These are phyloP conservation scores for Hordeum marinum DNA, from an alignment of 176 grass and related monocot genomes.

Conservation along the genomic window DNA sequence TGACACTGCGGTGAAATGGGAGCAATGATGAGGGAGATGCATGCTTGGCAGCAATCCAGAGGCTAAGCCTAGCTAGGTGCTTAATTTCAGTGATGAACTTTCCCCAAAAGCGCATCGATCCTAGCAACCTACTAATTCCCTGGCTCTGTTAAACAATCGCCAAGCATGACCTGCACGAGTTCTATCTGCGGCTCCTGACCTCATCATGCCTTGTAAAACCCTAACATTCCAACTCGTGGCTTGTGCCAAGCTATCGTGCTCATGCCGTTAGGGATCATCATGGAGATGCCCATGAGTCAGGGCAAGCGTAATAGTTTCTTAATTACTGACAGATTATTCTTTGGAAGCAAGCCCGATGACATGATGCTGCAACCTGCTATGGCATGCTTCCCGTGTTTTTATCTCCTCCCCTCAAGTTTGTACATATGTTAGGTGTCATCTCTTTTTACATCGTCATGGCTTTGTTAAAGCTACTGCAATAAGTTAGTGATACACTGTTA, in stretches of 20 bases:
- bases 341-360: conserved; percentile 3
- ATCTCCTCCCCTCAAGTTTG: not conserved
- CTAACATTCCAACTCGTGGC: conserved; percentile 33
- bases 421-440: too few species aligned
- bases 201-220: conserved; percentile 37
- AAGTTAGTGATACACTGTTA: too few species aligned
- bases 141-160: conserved; percentile 29
- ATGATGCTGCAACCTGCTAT: not conserved
- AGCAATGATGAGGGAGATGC: conserved; percentile 31
- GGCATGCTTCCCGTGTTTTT: not conserved
- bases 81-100: conserved; percentile 60
- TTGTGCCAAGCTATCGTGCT: conserved; percentile 30
- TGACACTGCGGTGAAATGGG: not conserved
- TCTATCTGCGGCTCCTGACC: conserved; percentile 15
- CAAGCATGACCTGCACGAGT: conserved; percentile 7
- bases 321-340: conserved; percentile 20
- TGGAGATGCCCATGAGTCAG: conserved; percentile 19
- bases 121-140: conserved; percentile 18
- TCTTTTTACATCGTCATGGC: too few species aligned
- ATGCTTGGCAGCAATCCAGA: conserved; percentile 59
- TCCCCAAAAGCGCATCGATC: conserved; percentile 39
- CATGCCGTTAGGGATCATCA: conserved; percentile 44
- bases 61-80: conserved; percentile 38
- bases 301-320: conserved; percentile 19
- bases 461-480: too few species aligned